Evolutionary conservation across 176 grass and related monocot genomes (phyloP), one percentile per base, ranked within the genome.

Genomic region (Melocanna baccifera): DNA sequence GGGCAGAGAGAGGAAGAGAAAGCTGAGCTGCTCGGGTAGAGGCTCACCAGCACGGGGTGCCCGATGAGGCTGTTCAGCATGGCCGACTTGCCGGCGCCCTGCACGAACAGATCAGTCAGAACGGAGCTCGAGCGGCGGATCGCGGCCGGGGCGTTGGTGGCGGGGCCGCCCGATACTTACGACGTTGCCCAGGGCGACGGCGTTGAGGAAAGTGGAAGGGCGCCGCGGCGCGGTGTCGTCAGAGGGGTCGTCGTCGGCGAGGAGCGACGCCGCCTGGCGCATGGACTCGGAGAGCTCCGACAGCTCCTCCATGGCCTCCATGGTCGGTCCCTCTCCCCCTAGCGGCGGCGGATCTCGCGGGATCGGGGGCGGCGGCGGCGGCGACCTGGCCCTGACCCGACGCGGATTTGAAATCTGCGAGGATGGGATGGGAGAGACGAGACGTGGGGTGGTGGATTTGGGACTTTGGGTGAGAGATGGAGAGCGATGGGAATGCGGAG

Each of bases 51-150:
- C 45, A 99, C 89, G 37, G 93, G 91, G 77, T 99, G 96, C 2
- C 96, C 96, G 77, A 99, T 96, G 63, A 99, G 81, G 66, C 93
- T 98, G 87, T 95, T 98, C 50, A 98, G 81, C 66, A 94, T 89
- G 16, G 96, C 91, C 26, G 93, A 98, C 91, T 98, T 98, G 50
- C 96, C 96, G 2, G 93, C 89, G 8, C 96, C 96, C 96, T 97
- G 85, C 85, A 82, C 18, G 74, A 47, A 58, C 28, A 28, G 64
- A 80, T 62, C 52, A 45, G 76, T 88, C 69, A 91, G 82, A 88
- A 86, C 82, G 82, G 78, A 20, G 78, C 59, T 55, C 18, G 65
- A 81, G 66, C 4, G 15, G 82, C 75, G 57, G 83, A 74, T 83
- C 23, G 85, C 0, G 62, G 52, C 55, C 37, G 15, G n/a, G n/a